Evolutionary conservation across 129 eudicot species (phyloP).

Genomic region (Helianthus annuus): HanXRQr2.0-SUNRISE NC_035447.2:57914693-57915192

Average conservation of each 20-base stretch:
- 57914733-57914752: conserved; percentile 85
- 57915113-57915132: conserved; percentile 67
- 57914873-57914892: background rate
- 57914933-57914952: too few species aligned
- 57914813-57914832: conserved; percentile 68
- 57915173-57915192: conserved; percentile 66
- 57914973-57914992: conserved; percentile 41
- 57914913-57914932: too few species aligned
- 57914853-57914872: too few species aligned
- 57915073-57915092: conserved; percentile 68
- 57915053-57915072: conserved; percentile 75
- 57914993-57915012: conserved; percentile 76
- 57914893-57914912: background rate
- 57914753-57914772: conserved; percentile 74
- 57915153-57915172: conserved; percentile 64
- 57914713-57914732: conserved; percentile 74
- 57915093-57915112: conserved; percentile 60
- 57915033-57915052: conserved; percentile 75
- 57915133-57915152: conserved; percentile 53
- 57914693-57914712: conserved; percentile 73
- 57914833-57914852: background rate
- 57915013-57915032: conserved; percentile 69
- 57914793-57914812: conserved; percentile 85
- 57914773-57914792: conserved; percentile 63
- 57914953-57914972: too few species aligned